Evolutionary conservation across 2,329 filamentous ascomycete genomes (phyloP).

Genomic region (Colletotrichum cereale): DNA sequence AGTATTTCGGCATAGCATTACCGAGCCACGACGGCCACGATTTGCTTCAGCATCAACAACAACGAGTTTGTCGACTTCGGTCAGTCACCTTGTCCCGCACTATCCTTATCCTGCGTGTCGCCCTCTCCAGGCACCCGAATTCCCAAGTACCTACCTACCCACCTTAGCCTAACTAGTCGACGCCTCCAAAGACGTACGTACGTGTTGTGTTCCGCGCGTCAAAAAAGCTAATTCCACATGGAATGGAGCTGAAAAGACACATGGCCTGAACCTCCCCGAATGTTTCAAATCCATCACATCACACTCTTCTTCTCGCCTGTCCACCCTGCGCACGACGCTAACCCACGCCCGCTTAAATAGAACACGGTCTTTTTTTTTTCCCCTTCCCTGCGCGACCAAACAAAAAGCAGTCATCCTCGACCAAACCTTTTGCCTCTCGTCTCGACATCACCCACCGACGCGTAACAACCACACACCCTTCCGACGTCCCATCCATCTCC

Average conservation of each 20-base stretch:
- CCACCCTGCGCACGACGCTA: slow-evolving; percentile 22
- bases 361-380: slow-evolving; percentile 9
- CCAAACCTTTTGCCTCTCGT: neutral
- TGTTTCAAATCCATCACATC: slow-evolving; percentile 33
- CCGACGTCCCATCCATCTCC: neutral
- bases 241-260: slow-evolving; percentile 41
- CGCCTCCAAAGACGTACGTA: slow-evolving; percentile 14
- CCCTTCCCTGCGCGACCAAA: slow-evolving; percentile 11
- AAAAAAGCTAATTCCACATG: slow-evolving; percentile 34
- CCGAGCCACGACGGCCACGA: slow-evolving; percentile 18
- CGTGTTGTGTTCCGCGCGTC: slow-evolving; percentile 23
- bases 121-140: neutral
- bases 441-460: slow-evolving; percentile 13
- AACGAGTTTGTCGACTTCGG: slow-evolving; percentile 17
- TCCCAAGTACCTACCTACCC: neutral
- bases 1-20: neutral
- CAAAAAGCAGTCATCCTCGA: slow-evolving; percentile 2
- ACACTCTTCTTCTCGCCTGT: neutral
- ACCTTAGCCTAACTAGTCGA: neutral
- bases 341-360: slow-evolving; percentile 25
- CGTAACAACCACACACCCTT: neutral
- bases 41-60: slow-evolving; percentile 18
- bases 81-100: neutral
- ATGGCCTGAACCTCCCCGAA: slow-evolving; percentile 35
- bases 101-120: neutral